Evolutionary conservation across 2,329 filamentous ascomycete genomes (phyloP), one percentile per base, ranked within the genome.

Genomic region (Sporothrix curviconia): DNA sequence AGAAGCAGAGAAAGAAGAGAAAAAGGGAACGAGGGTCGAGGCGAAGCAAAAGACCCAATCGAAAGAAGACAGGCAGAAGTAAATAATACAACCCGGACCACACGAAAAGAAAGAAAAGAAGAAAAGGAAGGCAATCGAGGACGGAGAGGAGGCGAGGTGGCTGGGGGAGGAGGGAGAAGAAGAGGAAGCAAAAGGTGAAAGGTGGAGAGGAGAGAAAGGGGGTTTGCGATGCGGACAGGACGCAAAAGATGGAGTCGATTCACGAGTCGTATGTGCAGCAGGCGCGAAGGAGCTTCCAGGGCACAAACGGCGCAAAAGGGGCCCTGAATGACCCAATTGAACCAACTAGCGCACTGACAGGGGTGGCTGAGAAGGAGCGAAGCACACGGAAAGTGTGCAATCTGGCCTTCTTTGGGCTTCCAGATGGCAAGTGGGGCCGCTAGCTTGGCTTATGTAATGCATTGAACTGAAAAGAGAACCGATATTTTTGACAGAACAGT

Each of bases 361-460:
- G 50, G 44, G 52, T 49, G 34, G 44, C 40, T 46, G 56, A 58
- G 55, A 43, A 59, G 43, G 46, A 47, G 43, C 51, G 47, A 44
- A 34, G 51, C 25, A 43, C 25, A 17, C 51, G n/a, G 37, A 42
- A 54, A 43, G 40, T 30, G 39, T 50, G 66, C 64, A 67, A 67
- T 67, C 64, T 67, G 66, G 65, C 64, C 62, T 65, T 59, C 58
- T 59, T 36, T 56, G 46, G 19, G 32, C 56, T 57, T 47, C 56
- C 36, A 50, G 25, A 19, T 36, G 43, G 44, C 17, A 34, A 56
- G 54, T 56, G 54, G 55, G 9, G 22, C 8, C 42, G 11, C 15
- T 7, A 44, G 40, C 49, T 36, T 24, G 14, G 56, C 28, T 46
- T 58, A 53, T 37, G 56, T 57, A 57, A 53, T 28, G 12, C 4